Base-by-base conservation (phyloP, 345 rosid genomes). In the Bruguiera parviflora region DNA sequence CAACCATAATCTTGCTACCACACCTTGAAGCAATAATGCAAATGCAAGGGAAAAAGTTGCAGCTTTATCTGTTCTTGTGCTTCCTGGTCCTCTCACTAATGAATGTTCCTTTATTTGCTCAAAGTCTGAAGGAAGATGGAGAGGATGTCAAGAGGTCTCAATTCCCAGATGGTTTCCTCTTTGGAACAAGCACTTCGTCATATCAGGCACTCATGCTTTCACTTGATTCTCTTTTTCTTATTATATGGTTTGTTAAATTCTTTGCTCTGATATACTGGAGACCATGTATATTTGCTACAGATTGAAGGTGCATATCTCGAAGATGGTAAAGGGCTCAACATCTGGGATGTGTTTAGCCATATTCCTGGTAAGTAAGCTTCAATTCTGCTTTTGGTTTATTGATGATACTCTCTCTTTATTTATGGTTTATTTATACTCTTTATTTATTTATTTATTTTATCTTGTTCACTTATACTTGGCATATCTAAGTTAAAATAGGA, bases 291-390 rank as follows among this genome's bases (percentile, higher is more conserved):
- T 10, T 2, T 39, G 13, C 2, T 20, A 15, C 71, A 78, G 81
- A 28, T 71, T 72, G 85, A 82, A 79, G 85, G 85, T 59, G 85
- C 73, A 19, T 82, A 71, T 25, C 69, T 77, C 47, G 74, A 71
- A 33, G 85, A 79, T 66, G 83, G 83, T 6, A 82, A 79, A 69
- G 76, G 83, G 11, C 67, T 77, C 27, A 82, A 71, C 68, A 79
- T 71, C 63, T 79, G 83, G 83, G 85, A 82, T 74, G 69, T 74
- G 74, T 82, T 79, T 28, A 68, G 63, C 29, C 85, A 71, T 55
- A 39, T 63, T 24, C 71, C 77, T 16, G 85, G 81, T 75, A 39
- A 59, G 53, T 32, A 20, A 49, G 18, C 28, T 46, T 64, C 31
- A 20, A 15, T 6, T 28, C 15, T 11, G 25, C 53, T 21, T n/a